phyloP scores from a whole-genome alignment of 345 rosid genomes.

The Camelina sativa region DNA sequence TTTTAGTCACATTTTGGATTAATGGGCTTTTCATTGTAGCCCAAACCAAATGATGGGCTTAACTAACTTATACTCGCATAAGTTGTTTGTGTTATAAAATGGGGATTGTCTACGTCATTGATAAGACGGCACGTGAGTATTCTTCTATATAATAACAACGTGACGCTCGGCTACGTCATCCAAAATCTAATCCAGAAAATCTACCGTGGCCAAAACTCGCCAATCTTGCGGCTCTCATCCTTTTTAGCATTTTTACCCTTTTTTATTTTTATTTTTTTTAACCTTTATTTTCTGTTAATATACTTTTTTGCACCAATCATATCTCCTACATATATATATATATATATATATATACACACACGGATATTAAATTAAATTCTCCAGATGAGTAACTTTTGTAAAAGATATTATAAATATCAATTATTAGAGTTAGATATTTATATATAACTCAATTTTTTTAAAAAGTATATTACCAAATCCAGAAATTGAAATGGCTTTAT shows the following conservation, averaged over 20 bases:
- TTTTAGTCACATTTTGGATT: background rate
- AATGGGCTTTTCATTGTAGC: slow-evolving; percentile 22
- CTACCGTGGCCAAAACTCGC: slow-evolving; percentile 24
- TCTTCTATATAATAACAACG: too few relatives aligned
- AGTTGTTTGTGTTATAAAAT: too few relatives aligned
- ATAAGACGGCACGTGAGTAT: slow-evolving; percentile 18
- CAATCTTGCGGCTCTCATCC: background rate
- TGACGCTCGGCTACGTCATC: slow-evolving; percentile 43
- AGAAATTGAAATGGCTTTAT: background rate
- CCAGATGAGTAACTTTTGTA: too few relatives aligned
- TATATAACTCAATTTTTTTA: background rate
- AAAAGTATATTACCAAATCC: background rate
- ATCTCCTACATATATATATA: too few relatives aligned
- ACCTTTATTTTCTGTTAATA: background rate
- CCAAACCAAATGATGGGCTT: background rate
- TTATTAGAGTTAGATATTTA: background rate
- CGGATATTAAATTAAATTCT: too few relatives aligned
- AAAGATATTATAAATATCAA: too few relatives aligned
- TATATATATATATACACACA: too few relatives aligned
- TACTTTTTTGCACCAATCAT: background rate
- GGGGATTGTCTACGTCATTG: background rate
- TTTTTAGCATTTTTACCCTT: too few relatives aligned
- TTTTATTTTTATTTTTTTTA: background rate
- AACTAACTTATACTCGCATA: background rate
- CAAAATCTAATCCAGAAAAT: slow-evolving; percentile 46